Evolutionary conservation across 192 early-diverging fungal species (phyloP), one percentile per base, ranked within the genome.

Genomic region (Backusella parvicylindrica): DNA sequence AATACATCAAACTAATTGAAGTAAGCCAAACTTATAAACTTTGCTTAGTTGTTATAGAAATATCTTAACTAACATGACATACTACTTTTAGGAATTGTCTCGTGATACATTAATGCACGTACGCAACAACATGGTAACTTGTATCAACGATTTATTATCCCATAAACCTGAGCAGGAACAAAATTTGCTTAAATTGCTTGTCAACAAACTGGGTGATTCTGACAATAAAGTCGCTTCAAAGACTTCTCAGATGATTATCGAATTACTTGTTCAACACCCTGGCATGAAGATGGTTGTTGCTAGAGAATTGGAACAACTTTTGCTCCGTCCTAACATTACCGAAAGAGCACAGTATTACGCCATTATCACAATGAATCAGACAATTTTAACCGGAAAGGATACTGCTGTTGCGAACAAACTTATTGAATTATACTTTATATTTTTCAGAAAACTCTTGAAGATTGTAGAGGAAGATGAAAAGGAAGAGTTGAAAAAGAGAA

Each of bases 151-250:
- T 72, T 85, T 99, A 35, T 84, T 98, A 69, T 81, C 83, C 41
- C 79, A 89, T 11, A 98, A 97, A 81, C 95, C 98, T 26, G 98
- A 99, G 83, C 95, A 98, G 81, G 98, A 99, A 82, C 92, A 95
- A 64, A 98, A 98, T 76, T 85, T 99, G 64, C 86, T 99, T 66
- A 88, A 91, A 43, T 78, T 99, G 38, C 89, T 99, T 31, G 90
- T 97, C 63, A 97, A 97, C 90, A 99, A 98, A 81, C 82, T 99
- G 41, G 98, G 98, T 76, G 98, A 99, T 82, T 84, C 86, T 26
- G 95, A 96, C 71, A 89, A 90, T 68, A 94, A 95, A 81, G 85
- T 96, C 21, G 92, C 96, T 0, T 93, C 95, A 49, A 96, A 96
- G 78, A 86, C 93, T 23, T 89, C 90, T 3, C 91, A 91, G 68